Evolutionary conservation across 2,329 filamentous ascomycete genomes (phyloP), one percentile per base, ranked within the genome.

Genomic region (Ilyonectria destructans): DNA sequence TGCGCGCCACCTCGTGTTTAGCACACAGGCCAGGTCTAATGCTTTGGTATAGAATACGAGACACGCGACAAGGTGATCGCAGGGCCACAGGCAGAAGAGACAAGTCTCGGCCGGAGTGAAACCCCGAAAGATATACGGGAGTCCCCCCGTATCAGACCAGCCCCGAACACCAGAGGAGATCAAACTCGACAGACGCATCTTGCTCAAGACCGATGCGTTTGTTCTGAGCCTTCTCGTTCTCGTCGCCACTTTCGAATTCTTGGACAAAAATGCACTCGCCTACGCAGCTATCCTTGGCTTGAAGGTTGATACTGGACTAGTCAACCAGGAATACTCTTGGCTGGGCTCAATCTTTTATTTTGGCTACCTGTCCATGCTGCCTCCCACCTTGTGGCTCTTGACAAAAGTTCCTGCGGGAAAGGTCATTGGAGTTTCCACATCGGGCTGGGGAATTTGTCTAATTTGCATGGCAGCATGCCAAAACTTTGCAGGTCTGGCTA

Each of bases 271-370:
- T 9, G 40, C 40, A n/a, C 40, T 43, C 15, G 40, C 40, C 17
- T 43, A 69, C 2, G 71, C 71, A 0, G 71, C 71, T 7, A 63
- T 74, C 1, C 72, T 65, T 6, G 72, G 72, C 0, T 58, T 74
- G 35, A 71, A 72, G 5, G 65, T 69, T n/a, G 72, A 74, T 10
- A 61, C 70, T 0, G 33, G 76, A 45, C 75, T 79, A 37, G 64
- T 73, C 1, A 81, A 79, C 40, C 74, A 80, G 49, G 77, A 93
- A 80, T 94, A 91, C 76, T 87, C 86, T 26, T 94, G 92, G 92
- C 83, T 94, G 0, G 78, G 79, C 52, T 79, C 77, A 13, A 77
- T 82, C 49, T 80, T 83, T 54, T 83, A 83, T 73, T 77, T 83
- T 31, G 81, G 82, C 29, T 87, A 88, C 72, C 82, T 89, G 1